phyloP scores from a whole-genome alignment of 2,329 filamentous ascomycete species.

The Alternaria incomplexa region DNA sequence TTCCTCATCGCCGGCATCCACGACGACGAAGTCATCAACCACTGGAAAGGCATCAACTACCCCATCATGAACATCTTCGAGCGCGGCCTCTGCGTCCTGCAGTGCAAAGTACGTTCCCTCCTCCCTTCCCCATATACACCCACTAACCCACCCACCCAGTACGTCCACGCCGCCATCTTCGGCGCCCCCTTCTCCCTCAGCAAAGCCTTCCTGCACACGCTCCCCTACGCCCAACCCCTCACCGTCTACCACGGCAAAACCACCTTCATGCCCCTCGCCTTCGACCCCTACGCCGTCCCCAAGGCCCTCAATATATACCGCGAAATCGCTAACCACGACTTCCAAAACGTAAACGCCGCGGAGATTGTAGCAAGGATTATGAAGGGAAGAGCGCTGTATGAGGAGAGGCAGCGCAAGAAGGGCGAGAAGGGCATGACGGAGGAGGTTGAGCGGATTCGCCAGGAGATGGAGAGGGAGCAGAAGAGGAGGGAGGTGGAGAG shows the following conservation, averaged over 20 bases:
- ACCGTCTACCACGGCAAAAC: conserved; percentile 97
- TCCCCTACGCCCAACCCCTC: conserved; percentile 73
- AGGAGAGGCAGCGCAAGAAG: conserved; percentile 89
- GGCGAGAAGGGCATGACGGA: conserved; percentile 84
- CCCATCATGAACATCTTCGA: conserved; percentile 99
- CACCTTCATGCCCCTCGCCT: conserved; percentile 75
- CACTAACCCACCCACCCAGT: conserved; percentile 43
- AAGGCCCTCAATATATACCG: conserved; percentile 85
- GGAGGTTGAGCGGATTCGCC: conserved; percentile 51
- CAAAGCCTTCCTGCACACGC: conserved; percentile 73
- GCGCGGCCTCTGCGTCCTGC: conserved; percentile 90
- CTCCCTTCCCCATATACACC: neutral
- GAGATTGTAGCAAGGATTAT: conserved; percentile 92
- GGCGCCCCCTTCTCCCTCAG: conserved; percentile 87
- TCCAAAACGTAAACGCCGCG: conserved; percentile 86
- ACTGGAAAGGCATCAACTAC: conserved; percentile 97
- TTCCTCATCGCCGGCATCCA: conserved; percentile 95
- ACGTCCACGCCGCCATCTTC: conserved; percentile 86
- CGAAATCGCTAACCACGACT: conserved; percentile 78
- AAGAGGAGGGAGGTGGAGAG: conserved; percentile 48
- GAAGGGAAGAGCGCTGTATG: conserved; percentile 84
- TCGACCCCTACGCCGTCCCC: conserved; percentile 72
- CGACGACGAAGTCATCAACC: conserved; percentile 92
- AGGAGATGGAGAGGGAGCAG: conserved; percentile 48
- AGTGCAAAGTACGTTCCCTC: conserved; percentile 75